phyloP scores from a whole-genome alignment of 805 yeast species.

The Zygosaccharomyces lentus region DNA sequence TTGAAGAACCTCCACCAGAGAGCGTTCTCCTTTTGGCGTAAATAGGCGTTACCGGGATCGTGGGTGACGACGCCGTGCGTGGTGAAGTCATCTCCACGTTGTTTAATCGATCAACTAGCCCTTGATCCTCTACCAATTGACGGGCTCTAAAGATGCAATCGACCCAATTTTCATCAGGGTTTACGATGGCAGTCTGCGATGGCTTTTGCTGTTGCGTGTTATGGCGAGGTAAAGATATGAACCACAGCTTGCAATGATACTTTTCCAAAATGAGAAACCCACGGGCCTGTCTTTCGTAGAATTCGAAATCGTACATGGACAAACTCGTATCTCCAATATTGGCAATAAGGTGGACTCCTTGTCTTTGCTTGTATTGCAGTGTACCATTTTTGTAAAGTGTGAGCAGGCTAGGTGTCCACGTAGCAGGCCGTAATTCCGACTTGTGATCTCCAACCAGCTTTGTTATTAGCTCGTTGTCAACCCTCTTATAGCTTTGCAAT shows the following conservation, averaged over 20 bases:
- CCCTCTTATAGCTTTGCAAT: constrained; percentile 20
- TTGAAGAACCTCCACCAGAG: constrained; percentile 3
- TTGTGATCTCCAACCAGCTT: constrained; percentile 19
- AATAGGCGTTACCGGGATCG: constrained; percentile 4
- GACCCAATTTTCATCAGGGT: constrained; percentile 57
- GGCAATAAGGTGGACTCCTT: constrained; percentile 16
- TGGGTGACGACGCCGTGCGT: constrained; percentile 10
- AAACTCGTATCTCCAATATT: constrained; percentile 44
- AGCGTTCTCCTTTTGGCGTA: constrained; percentile 1
- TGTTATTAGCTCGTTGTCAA: constrained; percentile 28
- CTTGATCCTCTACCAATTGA: constrained; percentile 43
- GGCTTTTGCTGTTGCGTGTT: constrained; percentile 15
- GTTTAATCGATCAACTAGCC: constrained; percentile 10
- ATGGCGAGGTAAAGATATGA: constrained; percentile 46
- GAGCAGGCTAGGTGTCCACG: constrained; percentile 14
- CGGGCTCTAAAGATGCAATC: constrained; percentile 65
- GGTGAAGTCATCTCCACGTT: constrained; percentile 10
- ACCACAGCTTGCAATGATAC: constrained; percentile 51
- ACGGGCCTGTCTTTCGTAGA: constrained; percentile 50
- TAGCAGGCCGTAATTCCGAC: constrained; percentile 9
- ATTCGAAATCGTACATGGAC: constrained; percentile 78
- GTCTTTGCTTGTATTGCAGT: constrained; percentile 14
- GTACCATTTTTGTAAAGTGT: constrained; percentile 23
- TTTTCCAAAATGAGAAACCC: constrained; percentile 67
- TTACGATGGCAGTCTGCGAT: constrained; percentile 36